Base-by-base conservation (phyloP, 257 asterid genomes). In the Solanum verrucosum region DNA sequence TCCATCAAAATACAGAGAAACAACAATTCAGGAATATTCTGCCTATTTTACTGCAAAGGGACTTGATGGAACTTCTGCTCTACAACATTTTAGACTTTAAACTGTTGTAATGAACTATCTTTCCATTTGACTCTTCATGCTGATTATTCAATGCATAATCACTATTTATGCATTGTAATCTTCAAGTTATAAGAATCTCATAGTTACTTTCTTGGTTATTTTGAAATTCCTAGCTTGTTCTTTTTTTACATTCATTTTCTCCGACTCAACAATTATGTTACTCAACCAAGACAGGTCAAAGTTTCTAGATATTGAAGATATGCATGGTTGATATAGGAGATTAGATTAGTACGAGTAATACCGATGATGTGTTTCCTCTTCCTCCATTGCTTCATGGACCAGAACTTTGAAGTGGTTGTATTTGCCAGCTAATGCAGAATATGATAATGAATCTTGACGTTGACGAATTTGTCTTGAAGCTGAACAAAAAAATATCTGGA, bases 1-100 rank as follows among this genome's bases (percentile, higher is more conserved):
- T 83, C 95, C 93, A 0, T 91, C 95, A 20, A 94, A 90, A 79
- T 95, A 95, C 78, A 88, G 97, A 75, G 91, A 91, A 89, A 93
- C 94, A 6, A 92, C 93, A 0, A 95, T 93, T 29, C 90, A 92
- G 27, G 97, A 95, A 73, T 93, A 59, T 77, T 87, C 89, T 15
- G 86, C 92, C 9, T 81, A 88, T 89, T 34, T 18, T 33, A 87
- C 13, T 44, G 72, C 90, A 5, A 93, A 93, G 79, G 97, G 98
- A 5, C 94, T 92, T 34, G 93, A 92, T 82, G 97, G 97, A 46
- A 68, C 88, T 63, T 90, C 98, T 25, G 33, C 91, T 4, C 74
- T 93, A 87, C 87, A 44, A 31, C 94, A 93, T 93, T 94, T 93
- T 91, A 88, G 89, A 92, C 89, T 94, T 87, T 92, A 84, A 87